Percentiles rank a stretch among this genome's conserved stretches.
phyloP scores from a whole-genome alignment of 495 filamentous ascomycete genomes.

The Neurospora sp. region DNA sequence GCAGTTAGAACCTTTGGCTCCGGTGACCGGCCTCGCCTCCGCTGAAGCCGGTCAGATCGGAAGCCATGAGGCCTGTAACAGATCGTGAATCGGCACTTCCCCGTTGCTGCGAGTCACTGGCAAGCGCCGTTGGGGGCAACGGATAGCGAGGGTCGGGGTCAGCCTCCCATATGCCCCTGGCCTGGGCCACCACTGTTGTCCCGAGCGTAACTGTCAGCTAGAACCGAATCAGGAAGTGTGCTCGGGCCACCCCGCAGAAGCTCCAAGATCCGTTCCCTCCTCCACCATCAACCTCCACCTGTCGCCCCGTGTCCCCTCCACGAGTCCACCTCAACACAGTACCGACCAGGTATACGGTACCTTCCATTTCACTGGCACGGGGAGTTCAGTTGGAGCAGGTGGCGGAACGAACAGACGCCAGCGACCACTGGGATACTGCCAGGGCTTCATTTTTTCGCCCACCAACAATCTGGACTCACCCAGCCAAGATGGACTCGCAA shows the following conservation, averaged over 20 bases:
- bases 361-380: neutral
- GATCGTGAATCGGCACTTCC: neutral
- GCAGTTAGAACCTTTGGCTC: neutral
- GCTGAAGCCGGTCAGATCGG: neutral
- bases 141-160: neutral
- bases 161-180: neutral
- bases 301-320: neutral
- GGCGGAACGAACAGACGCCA: neutral
- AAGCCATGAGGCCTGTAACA: neutral
- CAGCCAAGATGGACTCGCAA: conserved; percentile 66
- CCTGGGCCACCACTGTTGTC: neutral
- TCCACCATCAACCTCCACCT: neutral
- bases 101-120: neutral
- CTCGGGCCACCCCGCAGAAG: neutral
- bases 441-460: neutral
- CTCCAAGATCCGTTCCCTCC: neutral
- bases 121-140: neutral
- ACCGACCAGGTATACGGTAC: neutral
- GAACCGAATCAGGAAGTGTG: neutral
- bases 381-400: neutral
- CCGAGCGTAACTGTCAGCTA: neutral
- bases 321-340: neutral
- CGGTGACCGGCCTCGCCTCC: neutral
- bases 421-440: neutral
- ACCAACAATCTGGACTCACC: neutral